Evolutionary conservation across 495 filamentous ascomycete genomes (phyloP).

Genomic region (Penicillium odoratum): DNA sequence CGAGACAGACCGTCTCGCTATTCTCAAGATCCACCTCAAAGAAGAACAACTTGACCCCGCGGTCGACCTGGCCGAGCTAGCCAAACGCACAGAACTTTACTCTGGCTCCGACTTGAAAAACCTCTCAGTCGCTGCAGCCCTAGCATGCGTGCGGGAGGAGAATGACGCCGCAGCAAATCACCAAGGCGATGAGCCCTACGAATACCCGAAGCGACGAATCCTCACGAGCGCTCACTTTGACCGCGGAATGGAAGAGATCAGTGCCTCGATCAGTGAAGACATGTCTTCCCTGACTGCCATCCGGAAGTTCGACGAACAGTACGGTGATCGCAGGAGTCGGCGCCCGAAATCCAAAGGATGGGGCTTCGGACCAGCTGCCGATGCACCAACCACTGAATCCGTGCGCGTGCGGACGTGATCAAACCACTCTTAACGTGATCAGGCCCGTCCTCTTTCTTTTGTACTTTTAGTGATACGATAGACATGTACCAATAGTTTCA

Average conservation of each 20-base stretch:
- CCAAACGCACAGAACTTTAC: conserved; percentile 82
- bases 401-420: conserved; percentile 44
- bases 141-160: conserved; percentile 85
- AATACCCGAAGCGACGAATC: conserved; percentile 66
- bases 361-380: conserved; percentile 38
- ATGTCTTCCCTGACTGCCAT: conserved; percentile 86
- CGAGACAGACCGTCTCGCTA: conserved; percentile 71
- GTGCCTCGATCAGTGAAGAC: conserved; percentile 90
- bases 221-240: conserved; percentile 73
- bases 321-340: conserved; percentile 79
- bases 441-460: conserved; percentile 9
- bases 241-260: conserved; percentile 84
- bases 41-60: conserved; percentile 68
- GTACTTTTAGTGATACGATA: conserved; percentile 33
- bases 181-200: conserved; percentile 48
- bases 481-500: conserved; percentile 34
- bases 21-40: conserved; percentile 82
- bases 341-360: conserved; percentile 57
- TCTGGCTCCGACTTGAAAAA: conserved; percentile 98
- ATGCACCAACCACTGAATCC: conserved; percentile 29
- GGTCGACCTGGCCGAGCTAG: conserved; percentile 70
- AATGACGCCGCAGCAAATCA: conserved; percentile 61
- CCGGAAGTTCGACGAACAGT: conserved; percentile 94
- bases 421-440: background rate
- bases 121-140: conserved; percentile 82